Percentiles rank a stretch among this genome's conserved stretches.
phyloP scores from a whole-genome alignment of 2,329 filamentous ascomycete species.

The Colletotrichum chrysophilum region DNA sequence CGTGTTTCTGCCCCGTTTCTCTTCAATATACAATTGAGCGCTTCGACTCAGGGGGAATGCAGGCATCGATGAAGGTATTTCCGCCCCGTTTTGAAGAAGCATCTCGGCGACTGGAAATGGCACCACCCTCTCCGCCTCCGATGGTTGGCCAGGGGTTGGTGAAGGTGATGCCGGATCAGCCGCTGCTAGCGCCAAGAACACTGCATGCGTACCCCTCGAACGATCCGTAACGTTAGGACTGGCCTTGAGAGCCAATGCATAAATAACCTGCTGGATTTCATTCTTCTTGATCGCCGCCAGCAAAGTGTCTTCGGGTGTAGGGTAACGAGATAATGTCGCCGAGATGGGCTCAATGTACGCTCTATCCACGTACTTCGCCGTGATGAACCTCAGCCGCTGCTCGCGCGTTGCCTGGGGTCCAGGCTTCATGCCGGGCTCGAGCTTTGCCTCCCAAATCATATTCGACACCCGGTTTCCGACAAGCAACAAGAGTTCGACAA shows the following conservation, averaged over 20 bases:
- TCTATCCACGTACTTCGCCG: slow-evolving; percentile 88
- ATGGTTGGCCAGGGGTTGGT: slow-evolving; percentile 43
- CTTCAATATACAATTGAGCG: slow-evolving; percentile 84
- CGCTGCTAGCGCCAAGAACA: slow-evolving; percentile 90
- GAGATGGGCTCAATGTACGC: slow-evolving; percentile 82
- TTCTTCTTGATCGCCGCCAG: slow-evolving; percentile 95
- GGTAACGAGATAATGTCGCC: slow-evolving; percentile 75
- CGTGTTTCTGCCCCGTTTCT: slow-evolving; percentile 64
- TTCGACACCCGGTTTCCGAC: slow-evolving; percentile 96
- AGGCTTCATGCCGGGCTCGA: slow-evolving; percentile 79
- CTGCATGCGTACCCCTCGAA: slow-evolving; percentile 84
- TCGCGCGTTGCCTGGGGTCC: slow-evolving; percentile 81
- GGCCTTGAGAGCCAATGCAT: slow-evolving; percentile 83
- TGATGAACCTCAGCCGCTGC: slow-evolving; percentile 93
- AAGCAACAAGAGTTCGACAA: slow-evolving; percentile 89
- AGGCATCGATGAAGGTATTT: slow-evolving; percentile 77
- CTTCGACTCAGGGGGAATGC: slow-evolving; percentile 83
- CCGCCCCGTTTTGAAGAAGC: slow-evolving; percentile 90
- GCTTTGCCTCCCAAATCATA: slow-evolving; percentile 90
- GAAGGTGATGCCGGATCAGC: slow-evolving; percentile 86
- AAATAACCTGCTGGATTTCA: slow-evolving; percentile 91
- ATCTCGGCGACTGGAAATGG: slow-evolving; percentile 92
- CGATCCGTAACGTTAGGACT: slow-evolving; percentile 88
- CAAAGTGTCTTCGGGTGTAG: slow-evolving; percentile 84
- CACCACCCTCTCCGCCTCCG: slow-evolving; percentile 56